These are phyloP conservation scores for Aspergillus egyptiacus DNA, from an alignment of 495 filamentous ascomycete species.

Conservation along the genomic window DNA sequence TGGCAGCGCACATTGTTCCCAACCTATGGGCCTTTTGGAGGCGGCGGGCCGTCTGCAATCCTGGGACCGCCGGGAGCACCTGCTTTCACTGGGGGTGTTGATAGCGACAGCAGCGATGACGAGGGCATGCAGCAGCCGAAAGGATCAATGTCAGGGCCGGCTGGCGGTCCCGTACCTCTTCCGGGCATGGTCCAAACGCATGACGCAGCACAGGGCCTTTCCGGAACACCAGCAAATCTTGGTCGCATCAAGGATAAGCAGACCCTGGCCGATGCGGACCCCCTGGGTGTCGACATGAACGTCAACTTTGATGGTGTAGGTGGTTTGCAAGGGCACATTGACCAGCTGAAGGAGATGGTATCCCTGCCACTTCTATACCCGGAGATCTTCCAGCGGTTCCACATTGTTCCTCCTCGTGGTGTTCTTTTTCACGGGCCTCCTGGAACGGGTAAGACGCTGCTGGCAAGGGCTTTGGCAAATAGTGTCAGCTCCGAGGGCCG, in stretches of 20 bases:
- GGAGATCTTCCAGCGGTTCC: slow-evolving; percentile 86
- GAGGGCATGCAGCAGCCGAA: slow-evolving; percentile 55
- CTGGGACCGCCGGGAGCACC: slow-evolving; percentile 73
- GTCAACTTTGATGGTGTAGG: slow-evolving; percentile 92
- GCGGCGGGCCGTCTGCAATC: slow-evolving; percentile 63
- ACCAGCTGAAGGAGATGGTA: slow-evolving; percentile 98
- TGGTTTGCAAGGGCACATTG: slow-evolving; percentile 84
- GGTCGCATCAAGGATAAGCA: slow-evolving; percentile 83
- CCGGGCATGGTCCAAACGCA: slow-evolving; percentile 59
- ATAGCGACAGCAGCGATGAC: slow-evolving; percentile 96
- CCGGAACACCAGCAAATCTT: slow-evolving; percentile 74
- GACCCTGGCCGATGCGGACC: slow-evolving; percentile 83
- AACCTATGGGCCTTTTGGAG: slow-evolving; percentile 88
- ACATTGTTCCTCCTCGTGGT: slow-evolving; percentile 87
- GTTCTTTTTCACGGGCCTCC: slow-evolving; percentile 96
- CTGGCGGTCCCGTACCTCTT: slow-evolving; percentile 56
- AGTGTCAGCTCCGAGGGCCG: slow-evolving; percentile 72
- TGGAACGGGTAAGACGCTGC: slow-evolving; percentile 92
- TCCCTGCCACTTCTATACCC: slow-evolving; percentile 88
- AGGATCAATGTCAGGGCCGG: slow-evolving; percentile 20
- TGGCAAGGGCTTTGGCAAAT: slow-evolving; percentile 85
- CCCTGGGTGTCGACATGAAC: slow-evolving; percentile 81
- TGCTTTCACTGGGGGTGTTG: slow-evolving; percentile 64
- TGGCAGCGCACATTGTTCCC: slow-evolving; percentile 77
- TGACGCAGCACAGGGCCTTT: slow-evolving; percentile 54